Evolutionary conservation across 2,329 filamentous ascomycete genomes (phyloP).

Genomic region (Leptographium flavum): DNA sequence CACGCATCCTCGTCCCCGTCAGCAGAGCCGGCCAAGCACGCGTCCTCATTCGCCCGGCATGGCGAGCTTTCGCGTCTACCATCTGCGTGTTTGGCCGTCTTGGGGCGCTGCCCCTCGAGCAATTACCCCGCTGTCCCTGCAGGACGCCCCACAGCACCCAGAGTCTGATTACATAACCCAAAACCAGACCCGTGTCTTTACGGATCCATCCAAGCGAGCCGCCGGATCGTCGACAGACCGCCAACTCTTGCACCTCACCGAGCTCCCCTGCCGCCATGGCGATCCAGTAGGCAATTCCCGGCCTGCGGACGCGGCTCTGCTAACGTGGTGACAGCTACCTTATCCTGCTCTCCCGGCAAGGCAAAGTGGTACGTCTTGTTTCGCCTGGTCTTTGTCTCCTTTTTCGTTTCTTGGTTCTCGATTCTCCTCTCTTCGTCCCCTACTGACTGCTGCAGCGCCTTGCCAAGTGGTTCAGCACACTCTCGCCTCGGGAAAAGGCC

Average conservation of each 20-base stretch:
- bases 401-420: slow-evolving; percentile 18
- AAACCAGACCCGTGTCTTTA: too few species aligned
- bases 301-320: too few species aligned
- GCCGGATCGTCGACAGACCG: too few species aligned
- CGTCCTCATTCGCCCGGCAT: background rate
- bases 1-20: too few species aligned
- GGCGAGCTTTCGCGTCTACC: too few species aligned
- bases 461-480: slow-evolving; percentile 97
- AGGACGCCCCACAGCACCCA: too few species aligned
- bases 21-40: background rate
- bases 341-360: slow-evolving; percentile 92
- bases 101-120: too few species aligned
- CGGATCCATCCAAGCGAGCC: too few species aligned
- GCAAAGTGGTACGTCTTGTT: slow-evolving; percentile 78
- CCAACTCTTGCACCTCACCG: background rate
- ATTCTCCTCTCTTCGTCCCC: background rate
- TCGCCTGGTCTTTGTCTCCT: background rate
- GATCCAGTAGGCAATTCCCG: slow-evolving; percentile 36
- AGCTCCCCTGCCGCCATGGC: slow-evolving; percentile 22
- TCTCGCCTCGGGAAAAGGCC: slow-evolving; percentile 95
- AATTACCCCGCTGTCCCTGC: too few species aligned
- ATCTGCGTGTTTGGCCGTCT: too few species aligned
- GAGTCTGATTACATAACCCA: too few species aligned
- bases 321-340: slow-evolving; percentile 55
- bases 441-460: slow-evolving; percentile 53